Evolutionary conservation across 192 early-diverging fungal genomes (phyloP), one percentile per base, ranked within the genome.

Genomic region (Backusella parvicylindrica): DNA sequence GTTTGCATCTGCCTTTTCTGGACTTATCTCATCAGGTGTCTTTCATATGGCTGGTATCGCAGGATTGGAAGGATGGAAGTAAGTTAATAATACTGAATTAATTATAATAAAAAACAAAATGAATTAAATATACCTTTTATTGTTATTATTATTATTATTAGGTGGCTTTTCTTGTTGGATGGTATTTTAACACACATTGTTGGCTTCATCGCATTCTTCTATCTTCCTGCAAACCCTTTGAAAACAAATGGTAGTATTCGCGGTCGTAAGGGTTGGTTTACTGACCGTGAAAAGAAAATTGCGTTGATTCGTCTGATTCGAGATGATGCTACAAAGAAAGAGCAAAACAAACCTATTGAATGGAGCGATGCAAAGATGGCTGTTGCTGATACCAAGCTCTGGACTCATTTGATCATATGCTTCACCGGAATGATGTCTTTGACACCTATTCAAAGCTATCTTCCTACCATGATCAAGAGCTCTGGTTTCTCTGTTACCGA

Each of bases 161-260:
- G n/a, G n/a, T 92, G 91, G 91, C 70, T 91, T 6, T 91, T 91
- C 76, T 35, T 88, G 40, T 78, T 92, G 65, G 91, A 91, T 40
- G 91, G 90, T 12, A 36, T 87, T 15, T 77, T 82, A 4, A 79
- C 78, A 18, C 66, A 75, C 15, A 21, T 79, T 30, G 28, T 79
- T 72, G 78, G 60, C 3, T 49, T 75, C 7, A 37, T 79, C 41
- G 74, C 74, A n/a, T 79, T 74, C 76, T 91, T 87, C 64, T 86
- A 81, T 73, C 73, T 92, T 2, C 89, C 89, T n/a, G 79, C 81
- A n/a, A 80, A 75, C 33, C 88, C 86, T 6, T 72, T 67, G 3
- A 67, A 64, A 7, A 86, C 88, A 0, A 60, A 3, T 6, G 69
- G 68, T 16, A 72, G 21, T 15, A 13, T 74, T 6, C 36, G 64